Percentiles rank a stretch among this genome's conserved stretches.
Conservation (phyloP, 1,139 yeast species). For the Torulaspora globosa region DNA sequence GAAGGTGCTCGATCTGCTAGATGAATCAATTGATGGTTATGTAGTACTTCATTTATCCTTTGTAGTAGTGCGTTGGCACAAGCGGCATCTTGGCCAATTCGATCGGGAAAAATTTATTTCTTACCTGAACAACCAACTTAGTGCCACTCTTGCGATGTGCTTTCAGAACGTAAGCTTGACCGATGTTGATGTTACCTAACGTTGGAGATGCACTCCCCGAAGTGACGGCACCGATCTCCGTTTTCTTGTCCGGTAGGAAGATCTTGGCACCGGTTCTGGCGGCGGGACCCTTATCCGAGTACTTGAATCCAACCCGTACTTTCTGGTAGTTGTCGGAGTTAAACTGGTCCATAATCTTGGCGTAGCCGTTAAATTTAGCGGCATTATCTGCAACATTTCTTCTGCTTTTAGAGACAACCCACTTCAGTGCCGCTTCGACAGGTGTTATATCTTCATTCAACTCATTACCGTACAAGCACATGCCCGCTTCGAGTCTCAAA, state of each 20-base stretch:
- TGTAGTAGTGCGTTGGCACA: slow-evolving; percentile 67
- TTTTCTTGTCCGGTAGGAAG: slow-evolving; percentile 46
- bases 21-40: background rate
- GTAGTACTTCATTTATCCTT: slow-evolving; percentile 27
- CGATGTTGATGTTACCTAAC: slow-evolving; percentile 64
- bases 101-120: slow-evolving; percentile 80
- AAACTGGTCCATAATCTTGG: slow-evolving; percentile 64
- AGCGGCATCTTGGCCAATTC: slow-evolving; percentile 78
- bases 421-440: slow-evolving; percentile 78
- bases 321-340: slow-evolving; percentile 55
- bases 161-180: slow-evolving; percentile 83
- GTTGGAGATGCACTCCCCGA: slow-evolving; percentile 93
- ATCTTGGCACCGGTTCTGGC: slow-evolving; percentile 83
- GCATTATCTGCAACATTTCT: slow-evolving; percentile 43
- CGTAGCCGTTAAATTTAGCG: slow-evolving; percentile 72
- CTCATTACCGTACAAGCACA: slow-evolving; percentile 96
- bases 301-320: slow-evolving; percentile 66
- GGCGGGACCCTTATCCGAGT: slow-evolving; percentile 75
- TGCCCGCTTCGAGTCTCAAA: slow-evolving; percentile 91
- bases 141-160: slow-evolving; percentile 73
- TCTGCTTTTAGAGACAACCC: slow-evolving; percentile 85
- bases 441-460: slow-evolving; percentile 79
- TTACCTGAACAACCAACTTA: slow-evolving; percentile 66
- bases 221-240: slow-evolving; percentile 69
- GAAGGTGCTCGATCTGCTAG: background rate